Evolutionary conservation across 495 filamentous ascomycete genomes (phyloP), one percentile per base, ranked within the genome.

Genomic region (Neurospora tetrasperma): DNA sequence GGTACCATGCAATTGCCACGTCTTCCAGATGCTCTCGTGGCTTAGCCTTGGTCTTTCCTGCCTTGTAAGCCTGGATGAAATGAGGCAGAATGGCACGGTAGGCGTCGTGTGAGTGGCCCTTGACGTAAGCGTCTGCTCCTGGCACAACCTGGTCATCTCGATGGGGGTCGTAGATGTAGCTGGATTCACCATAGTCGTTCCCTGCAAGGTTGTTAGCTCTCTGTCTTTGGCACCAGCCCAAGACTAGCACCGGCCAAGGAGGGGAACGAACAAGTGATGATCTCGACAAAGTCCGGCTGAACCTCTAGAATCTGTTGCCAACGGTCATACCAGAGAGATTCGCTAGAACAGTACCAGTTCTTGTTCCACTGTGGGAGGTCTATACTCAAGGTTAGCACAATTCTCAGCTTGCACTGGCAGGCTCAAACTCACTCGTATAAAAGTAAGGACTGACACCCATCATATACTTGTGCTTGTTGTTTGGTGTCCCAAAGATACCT

Each of bases 391-490:
- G 20, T 66, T n/a, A 71, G 59, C 27, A n/a, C 18, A 0, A 6
- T 42, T 9, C 5, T 5, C 12, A 0, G 23, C 20, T 54, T 27
- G 20, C 1, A 54, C 12, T 14, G 20, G 2, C 44, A 39, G 35
- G 35, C 11, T 42, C 16, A 54, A 46, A 73, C 84, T 72, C 78
- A 81, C 84, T 78, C 0, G 80, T 83, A 75, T 91, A 94, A 79
- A 94, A 93, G 88, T 90, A 93, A 2, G 92, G 92, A 18, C 90
- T 90, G 16, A 92, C 88, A 18, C 88, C 87, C 91, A 93, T 93
- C 91, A 94, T 93, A 80, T 89, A 94, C 7, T 88, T 62, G 7
- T 62, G 54, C 54, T 35, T 62, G 27, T 62, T 62, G 6, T 35
- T 62, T 14, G 54, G 54, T 62, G 54, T 35, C 54, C 54, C 27